phyloP scores from a whole-genome alignment of 768 basidiomycete species.

The Steccherinum ochraceum region DNA sequence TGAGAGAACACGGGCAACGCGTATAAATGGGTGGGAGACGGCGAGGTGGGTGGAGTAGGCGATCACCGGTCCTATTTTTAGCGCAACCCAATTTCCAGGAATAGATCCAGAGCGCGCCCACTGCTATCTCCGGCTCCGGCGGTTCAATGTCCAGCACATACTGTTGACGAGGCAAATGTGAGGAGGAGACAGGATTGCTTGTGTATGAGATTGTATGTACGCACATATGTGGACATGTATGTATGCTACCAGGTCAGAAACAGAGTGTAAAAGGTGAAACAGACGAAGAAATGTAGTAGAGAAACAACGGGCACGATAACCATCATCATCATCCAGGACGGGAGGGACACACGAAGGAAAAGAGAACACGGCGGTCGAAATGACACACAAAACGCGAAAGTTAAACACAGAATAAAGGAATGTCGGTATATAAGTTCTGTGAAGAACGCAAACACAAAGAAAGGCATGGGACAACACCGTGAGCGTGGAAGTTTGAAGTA shows the following conservation, averaged over 20 bases:
- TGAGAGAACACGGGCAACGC: not conserved
- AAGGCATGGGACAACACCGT: conserved; percentile 13
- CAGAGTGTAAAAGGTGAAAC: no score
- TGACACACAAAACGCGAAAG: no score
- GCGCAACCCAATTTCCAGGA: not conserved
- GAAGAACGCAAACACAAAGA: conserved; percentile 7
- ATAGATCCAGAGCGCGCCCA: not conserved
- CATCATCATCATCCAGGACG: not conserved
- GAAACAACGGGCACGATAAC: not conserved
- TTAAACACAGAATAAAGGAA: not conserved
- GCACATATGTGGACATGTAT: not conserved
- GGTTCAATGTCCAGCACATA: no score
- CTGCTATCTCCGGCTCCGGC: no score
- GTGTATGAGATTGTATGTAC: not conserved
- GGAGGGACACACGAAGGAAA: not conserved
- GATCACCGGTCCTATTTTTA: not conserved
- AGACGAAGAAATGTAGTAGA: no score
- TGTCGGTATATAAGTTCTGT: not conserved
- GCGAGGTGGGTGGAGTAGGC: not conserved
- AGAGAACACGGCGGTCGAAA: no score
- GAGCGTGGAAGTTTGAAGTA: conserved; percentile 8
- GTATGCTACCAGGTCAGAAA: no score
- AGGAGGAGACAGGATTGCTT: not conserved
- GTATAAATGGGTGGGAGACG: not conserved
- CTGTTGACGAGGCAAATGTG: not conserved